A percentile compares a stretch with the other conserved stretches of the same genome.
Evolutionary conservation across 2,329 filamentous ascomycete genomes (phyloP).

Genomic region (Beauveria sp.): DNA sequence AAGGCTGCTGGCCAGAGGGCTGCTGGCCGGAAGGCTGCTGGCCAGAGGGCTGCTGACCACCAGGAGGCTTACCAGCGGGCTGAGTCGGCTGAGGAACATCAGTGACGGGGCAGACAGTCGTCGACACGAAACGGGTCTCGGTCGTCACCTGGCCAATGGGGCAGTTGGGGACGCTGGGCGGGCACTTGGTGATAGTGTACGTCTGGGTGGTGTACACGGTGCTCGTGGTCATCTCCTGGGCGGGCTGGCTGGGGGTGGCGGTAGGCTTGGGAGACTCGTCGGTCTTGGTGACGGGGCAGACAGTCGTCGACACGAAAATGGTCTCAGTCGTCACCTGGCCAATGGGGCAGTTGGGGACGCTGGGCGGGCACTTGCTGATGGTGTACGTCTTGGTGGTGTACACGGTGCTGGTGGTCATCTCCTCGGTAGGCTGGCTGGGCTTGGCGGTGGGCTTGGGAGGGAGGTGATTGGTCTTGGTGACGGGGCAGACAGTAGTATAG

Average conservation of each 20-base stretch:
- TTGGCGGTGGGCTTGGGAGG: not conserved
- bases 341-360: conserved; percentile 14
- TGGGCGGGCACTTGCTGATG: conserved; percentile 14
- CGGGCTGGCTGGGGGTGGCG: not conserved
- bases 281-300: conserved; percentile 9
- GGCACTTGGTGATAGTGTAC: conserved; percentile 15
- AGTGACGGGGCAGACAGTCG: conserved; percentile 1
- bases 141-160: conserved; percentile 14
- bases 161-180: conserved; percentile 13
- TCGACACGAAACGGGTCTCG: not conserved
- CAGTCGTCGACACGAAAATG: not conserved
- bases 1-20: not conserved
- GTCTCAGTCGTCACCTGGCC: conserved; percentile 13
- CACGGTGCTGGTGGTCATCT: conserved; percentile 14
- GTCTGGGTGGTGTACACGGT: conserved; percentile 12
- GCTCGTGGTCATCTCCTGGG: conserved; percentile 3
- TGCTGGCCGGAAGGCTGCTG: too few relatives aligned
- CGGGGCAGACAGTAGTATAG: conserved; percentile 9
- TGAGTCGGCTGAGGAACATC: not conserved
- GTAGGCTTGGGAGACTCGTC: not conserved
- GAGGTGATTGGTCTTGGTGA: conserved; percentile 5
- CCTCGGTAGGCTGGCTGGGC: not conserved
- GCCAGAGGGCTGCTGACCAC: not conserved
- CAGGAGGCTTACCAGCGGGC: not conserved
- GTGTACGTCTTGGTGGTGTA: conserved; percentile 15